Base-by-base conservation (phyloP, 192 early-diverging fungal genomes). In the Coemansia sp. region DNA sequence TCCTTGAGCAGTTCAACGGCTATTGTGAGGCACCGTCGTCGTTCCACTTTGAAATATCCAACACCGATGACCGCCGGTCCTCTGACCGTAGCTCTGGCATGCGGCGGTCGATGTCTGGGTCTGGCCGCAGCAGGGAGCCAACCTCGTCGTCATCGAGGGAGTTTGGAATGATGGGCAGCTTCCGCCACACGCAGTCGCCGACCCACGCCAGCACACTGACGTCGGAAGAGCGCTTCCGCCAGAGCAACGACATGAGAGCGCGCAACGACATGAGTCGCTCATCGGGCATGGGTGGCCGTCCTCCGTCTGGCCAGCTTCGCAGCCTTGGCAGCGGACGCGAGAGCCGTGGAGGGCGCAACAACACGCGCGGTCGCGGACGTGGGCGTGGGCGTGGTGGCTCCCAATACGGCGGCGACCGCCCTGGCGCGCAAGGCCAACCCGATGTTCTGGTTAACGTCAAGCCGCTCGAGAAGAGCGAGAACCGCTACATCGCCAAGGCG, bases 381-480 rank as follows among this genome's bases (percentile, higher is more conserved):
- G 87, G 85, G n/a, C 82, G 87, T 57, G 87, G 86, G 42, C 73
- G 73, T 43, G 85, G 82, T 52, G 85, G 83, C 10, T 70, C 71
- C 3, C 72, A 74, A 59, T 52, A 71, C 11, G 71, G 74, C 52
- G 67, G 70, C n/a, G 70, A 70, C 40, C 70, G 74, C n/a, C n/a
- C 40, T 25, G 32, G 48, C 9, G 63, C 54, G 17, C 61, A 42
- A 10, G 25, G 42, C 33, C 46, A 53, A 19, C 46, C 32, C n/a
- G 72, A 84, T 53, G 78, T 79, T 43, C 66, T 83, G 20, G 85
- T 87, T 20, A 86, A 86, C 61, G 75, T 94, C 63, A 89, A 89
- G 74, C 91, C 92, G 58, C 82, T 97, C 57, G 88, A 89, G 66
- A 87, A 88, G 78, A 81, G 85, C 41, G 90, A 94, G 63, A 89